phyloP scores from a whole-genome alignment of 306 rosid species.

The Hippophae rhamnoides region DNA sequence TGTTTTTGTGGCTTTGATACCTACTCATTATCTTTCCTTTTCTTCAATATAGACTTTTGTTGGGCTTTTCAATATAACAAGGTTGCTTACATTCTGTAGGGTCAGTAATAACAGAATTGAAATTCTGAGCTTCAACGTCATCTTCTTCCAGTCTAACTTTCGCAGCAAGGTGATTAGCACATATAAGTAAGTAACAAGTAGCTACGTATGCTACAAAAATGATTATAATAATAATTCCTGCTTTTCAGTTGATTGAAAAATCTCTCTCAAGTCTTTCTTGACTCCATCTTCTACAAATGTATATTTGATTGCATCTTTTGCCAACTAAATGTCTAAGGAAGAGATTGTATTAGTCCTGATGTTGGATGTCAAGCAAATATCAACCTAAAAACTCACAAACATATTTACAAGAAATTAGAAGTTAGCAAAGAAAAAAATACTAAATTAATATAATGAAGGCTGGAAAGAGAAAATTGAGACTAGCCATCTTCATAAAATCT shows the following conservation, averaged over 20 bases:
- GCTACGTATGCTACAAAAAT: no score
- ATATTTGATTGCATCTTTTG: no score
- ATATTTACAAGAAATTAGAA: not conserved
- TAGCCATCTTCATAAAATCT: not conserved
- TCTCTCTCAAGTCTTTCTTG: no score
- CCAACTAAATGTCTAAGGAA: slow-evolving; percentile 39
- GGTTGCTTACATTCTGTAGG: not conserved
- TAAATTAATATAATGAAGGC: not conserved
- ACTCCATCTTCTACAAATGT: no score
- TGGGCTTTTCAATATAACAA: not conserved
- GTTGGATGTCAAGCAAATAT: slow-evolving; percentile 93
- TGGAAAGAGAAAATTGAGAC: not conserved
- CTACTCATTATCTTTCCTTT: slow-evolving; percentile 15
- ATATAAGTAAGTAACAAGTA: not conserved
- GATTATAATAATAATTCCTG: no score
- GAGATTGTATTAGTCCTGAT: slow-evolving; percentile 52
- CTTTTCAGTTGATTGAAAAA: no score
- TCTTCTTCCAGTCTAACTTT: slow-evolving; percentile 24
- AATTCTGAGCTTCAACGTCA: slow-evolving; percentile 14
- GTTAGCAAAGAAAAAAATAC: slow-evolving; percentile 1
- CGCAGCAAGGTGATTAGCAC: slow-evolving; percentile 22
- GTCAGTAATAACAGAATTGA: not conserved
- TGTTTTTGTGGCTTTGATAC: slow-evolving; percentile 14
- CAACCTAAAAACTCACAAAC: slow-evolving; percentile 57
- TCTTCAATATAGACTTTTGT: slow-evolving; percentile 20